phyloP scores from a whole-genome alignment of 1,284 basidiomycete genomes.

The Sporisorium reilianum region DNA sequence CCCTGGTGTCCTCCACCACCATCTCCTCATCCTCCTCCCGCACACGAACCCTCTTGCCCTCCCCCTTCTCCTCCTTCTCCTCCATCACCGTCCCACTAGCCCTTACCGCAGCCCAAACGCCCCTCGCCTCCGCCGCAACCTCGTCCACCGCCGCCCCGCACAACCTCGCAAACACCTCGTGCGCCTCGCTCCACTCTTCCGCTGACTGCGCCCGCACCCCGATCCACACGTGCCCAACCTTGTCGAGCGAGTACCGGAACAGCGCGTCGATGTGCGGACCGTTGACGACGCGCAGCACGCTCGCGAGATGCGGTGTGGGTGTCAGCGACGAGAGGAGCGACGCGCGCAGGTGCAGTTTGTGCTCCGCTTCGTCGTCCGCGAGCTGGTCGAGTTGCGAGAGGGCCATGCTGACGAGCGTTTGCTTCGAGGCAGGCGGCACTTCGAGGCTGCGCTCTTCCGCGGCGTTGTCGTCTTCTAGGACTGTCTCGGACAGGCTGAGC shows the following conservation, averaged over 20 bases:
- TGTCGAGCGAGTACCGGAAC: constrained; percentile 22
- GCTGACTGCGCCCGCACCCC: constrained; percentile 3
- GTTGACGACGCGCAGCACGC: constrained; percentile 7
- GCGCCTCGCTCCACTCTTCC: constrained; percentile 7
- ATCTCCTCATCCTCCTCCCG: background rate
- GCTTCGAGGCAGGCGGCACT: background rate
- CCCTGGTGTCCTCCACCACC: background rate
- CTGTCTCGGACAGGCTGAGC: constrained; percentile 33
- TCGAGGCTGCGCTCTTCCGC: constrained; percentile 17
- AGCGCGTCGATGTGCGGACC: constrained; percentile 21
- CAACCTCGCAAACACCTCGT: constrained; percentile 8
- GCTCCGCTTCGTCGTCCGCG: constrained; percentile 15
- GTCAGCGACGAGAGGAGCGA: constrained; percentile 15
- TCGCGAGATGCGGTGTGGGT: background rate
- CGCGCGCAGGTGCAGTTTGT: constrained; percentile 20
- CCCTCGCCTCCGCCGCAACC: constrained; percentile 24
- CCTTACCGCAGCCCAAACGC: constrained; percentile 14
- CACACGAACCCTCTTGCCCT: constrained; percentile 10
- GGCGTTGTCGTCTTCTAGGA: constrained; percentile 25
- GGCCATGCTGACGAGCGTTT: constrained; percentile 24
- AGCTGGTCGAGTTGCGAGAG: constrained; percentile 31
- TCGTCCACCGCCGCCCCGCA: constrained; percentile 31
- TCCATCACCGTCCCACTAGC: constrained; percentile 3
- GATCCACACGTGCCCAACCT: constrained; percentile 31
- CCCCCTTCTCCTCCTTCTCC: background rate